phyloP scores from a whole-genome alignment of 441 rosid genomes.

The Geranium incanum region DNA sequence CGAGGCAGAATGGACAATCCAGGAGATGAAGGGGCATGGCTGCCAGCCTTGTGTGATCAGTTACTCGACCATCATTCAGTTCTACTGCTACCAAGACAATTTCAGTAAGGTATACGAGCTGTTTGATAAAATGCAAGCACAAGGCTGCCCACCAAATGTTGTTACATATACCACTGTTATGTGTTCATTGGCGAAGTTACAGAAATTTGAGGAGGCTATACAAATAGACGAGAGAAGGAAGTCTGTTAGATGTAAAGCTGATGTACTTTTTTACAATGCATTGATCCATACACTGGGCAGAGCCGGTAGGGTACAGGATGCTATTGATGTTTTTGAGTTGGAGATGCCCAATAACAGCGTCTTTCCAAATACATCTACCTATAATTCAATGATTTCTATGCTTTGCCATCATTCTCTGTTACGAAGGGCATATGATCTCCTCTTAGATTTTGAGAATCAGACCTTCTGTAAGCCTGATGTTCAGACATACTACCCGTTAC shows the following conservation, averaged over 20 bases:
- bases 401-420: slow-evolving; percentile 48
- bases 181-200: slow-evolving; percentile 47
- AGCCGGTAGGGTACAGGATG: slow-evolving; percentile 51
- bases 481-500: slow-evolving; percentile 62
- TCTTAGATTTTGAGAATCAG: slow-evolving; percentile 43
- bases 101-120: slow-evolving; percentile 50
- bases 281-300: slow-evolving; percentile 60
- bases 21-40: slow-evolving; percentile 80
- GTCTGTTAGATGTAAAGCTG: slow-evolving; percentile 41
- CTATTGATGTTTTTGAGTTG: slow-evolving; percentile 42
- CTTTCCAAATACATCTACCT: slow-evolving; percentile 45
- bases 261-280: slow-evolving; percentile 57
- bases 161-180: slow-evolving; percentile 61
- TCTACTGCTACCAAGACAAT: slow-evolving; percentile 40
- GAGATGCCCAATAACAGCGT: slow-evolving; percentile 48
- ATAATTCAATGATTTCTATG: slow-evolving; percentile 73
- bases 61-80: slow-evolving; percentile 59
- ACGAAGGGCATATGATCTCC: slow-evolving; percentile 40
- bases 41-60: slow-evolving; percentile 60
- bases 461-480: slow-evolving; percentile 49
- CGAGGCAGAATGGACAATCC: slow-evolving; percentile 82
- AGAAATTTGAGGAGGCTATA: slow-evolving; percentile 52
- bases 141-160: slow-evolving; percentile 51
- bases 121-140: slow-evolving; percentile 61
- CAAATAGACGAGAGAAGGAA: slow-evolving; percentile 43